A percentile compares a stretch with the other conserved stretches of the same genome.
Evolutionary conservation across 2,329 filamentous ascomycete species (phyloP).

Genomic region (Gnomoniopsis smithogilvyi): DNA sequence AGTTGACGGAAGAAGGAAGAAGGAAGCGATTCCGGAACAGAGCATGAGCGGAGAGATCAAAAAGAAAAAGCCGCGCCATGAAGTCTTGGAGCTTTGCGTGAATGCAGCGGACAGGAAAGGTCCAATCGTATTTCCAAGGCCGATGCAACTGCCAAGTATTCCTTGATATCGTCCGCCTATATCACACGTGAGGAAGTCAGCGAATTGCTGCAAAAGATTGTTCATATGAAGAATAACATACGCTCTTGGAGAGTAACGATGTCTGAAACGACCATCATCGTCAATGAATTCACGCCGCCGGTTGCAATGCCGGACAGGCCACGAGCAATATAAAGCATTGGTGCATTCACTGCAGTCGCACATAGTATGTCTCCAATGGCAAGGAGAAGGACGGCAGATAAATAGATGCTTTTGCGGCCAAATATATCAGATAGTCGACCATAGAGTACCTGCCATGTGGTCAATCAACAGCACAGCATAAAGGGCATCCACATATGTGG

Average conservation of each 20-base stretch:
- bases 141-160: constrained; percentile 40
- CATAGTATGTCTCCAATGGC: constrained; percentile 29
- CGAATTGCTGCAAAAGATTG: too few species aligned
- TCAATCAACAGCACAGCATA: not conserved
- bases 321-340: constrained; percentile 33
- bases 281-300: constrained; percentile 32
- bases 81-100: constrained; percentile 27
- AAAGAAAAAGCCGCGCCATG: constrained; percentile 36
- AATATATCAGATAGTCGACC: constrained; percentile 24
- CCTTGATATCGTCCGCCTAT: constrained; percentile 27
- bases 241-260: constrained; percentile 33
- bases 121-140: constrained; percentile 42
- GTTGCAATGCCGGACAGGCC: constrained; percentile 32
- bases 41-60: constrained; percentile 43
- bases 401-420: constrained; percentile 28
- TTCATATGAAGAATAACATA: too few species aligned
- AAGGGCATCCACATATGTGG: not conserved
- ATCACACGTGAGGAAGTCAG: too few species aligned
- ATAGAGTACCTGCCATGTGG: constrained; percentile 25
- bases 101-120: constrained; percentile 45
- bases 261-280: constrained; percentile 36
- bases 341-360: constrained; percentile 28
- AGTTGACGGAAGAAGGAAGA: constrained; percentile 44
- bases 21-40: constrained; percentile 37
- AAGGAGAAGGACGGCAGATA: constrained; percentile 28